phyloP scores from a whole-genome alignment of 169 alveolate genomes.

The Eimeria acervulina region DNA sequence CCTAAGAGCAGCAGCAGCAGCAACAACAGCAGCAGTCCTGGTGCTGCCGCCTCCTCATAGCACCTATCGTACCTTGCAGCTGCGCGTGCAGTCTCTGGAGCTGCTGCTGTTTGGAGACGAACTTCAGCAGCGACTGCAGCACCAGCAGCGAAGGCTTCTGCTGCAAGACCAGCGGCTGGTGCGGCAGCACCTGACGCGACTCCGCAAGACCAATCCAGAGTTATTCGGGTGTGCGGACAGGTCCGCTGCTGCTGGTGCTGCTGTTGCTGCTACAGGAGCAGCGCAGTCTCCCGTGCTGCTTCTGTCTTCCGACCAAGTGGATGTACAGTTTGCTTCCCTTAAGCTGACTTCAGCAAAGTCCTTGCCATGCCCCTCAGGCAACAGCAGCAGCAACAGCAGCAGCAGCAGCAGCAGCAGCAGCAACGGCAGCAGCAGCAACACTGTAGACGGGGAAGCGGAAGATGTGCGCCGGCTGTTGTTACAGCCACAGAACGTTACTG shows the following conservation, averaged over 20 bases:
- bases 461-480: conserved; percentile 42
- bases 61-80: conserved; percentile 37
- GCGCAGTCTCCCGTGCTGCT: conserved; percentile 26
- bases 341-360: neutral
- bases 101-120: conserved; percentile 31
- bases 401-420: conserved; percentile 53
- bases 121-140: conserved; percentile 60
- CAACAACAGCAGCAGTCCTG: conserved; percentile 62
- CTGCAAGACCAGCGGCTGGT: conserved; percentile 22
- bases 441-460: neutral
- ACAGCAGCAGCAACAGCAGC: conserved; percentile 55
- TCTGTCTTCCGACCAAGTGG: conserved; percentile 45
- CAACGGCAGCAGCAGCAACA: neutral
- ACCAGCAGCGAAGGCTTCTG: conserved; percentile 27
- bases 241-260: conserved; percentile 9
- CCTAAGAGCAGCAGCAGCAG: conserved; percentile 69
- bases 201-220: neutral
- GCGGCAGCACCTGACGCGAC: conserved; percentile 59
- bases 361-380: neutral
- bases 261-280: conserved; percentile 19
- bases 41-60: conserved; percentile 34
- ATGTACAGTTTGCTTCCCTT: conserved; percentile 42
- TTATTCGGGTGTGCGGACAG: neutral
- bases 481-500: conserved; percentile 42
- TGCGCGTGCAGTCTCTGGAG: conserved; percentile 64